These are phyloP conservation scores for Megacollybia platyphylla DNA, from an alignment of 1,284 basidiomycete species.

Conservation along the genomic window DNA sequence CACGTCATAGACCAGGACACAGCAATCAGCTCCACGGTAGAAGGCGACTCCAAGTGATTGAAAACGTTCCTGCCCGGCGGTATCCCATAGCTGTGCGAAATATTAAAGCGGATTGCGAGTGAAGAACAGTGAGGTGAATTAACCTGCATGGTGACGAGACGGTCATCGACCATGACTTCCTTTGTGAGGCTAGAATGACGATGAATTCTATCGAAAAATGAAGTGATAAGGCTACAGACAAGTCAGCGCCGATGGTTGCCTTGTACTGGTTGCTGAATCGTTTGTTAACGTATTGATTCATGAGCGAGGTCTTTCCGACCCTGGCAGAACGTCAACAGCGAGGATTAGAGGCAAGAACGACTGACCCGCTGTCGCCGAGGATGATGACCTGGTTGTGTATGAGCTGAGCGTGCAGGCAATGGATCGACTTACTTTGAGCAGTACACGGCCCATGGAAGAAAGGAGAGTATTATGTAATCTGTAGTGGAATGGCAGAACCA, in stretches of 20 bases:
- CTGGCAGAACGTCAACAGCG: conserved; percentile 27
- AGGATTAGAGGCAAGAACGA: conserved; percentile 13
- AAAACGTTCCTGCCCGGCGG: conserved; percentile 98
- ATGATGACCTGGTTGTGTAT: conserved; percentile 73
- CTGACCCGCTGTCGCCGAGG: conserved; percentile 93
- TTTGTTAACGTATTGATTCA: conserved; percentile 99
- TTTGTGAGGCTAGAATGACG: conserved; percentile 69
- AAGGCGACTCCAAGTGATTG: conserved; percentile 98
- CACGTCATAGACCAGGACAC: conserved; percentile 98
- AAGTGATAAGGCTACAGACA: conserved; percentile 36
- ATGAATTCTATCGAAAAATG: conserved; percentile 7
- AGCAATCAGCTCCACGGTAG: conserved; percentile 98
- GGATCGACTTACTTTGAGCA: conserved; percentile 73
- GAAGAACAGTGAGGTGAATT: conserved; percentile 11
- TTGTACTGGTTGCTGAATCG: conserved; percentile 99
- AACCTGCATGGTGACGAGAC: conserved; percentile 97
- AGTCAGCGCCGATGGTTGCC: conserved; percentile 89
- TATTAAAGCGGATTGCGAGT: conserved; percentile 1
- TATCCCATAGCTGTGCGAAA: conserved; percentile 85
- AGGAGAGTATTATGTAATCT: conserved; percentile 3
- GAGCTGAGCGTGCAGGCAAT: not conserved
- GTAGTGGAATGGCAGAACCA: conserved; percentile 57
- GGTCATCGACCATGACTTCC: conserved; percentile 97
- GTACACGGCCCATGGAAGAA: conserved; percentile 66
- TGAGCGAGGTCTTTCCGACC: conserved; percentile 98